Conservation (phyloP, 139 green algal genomes). For the Haematococcus sp. region DNA sequence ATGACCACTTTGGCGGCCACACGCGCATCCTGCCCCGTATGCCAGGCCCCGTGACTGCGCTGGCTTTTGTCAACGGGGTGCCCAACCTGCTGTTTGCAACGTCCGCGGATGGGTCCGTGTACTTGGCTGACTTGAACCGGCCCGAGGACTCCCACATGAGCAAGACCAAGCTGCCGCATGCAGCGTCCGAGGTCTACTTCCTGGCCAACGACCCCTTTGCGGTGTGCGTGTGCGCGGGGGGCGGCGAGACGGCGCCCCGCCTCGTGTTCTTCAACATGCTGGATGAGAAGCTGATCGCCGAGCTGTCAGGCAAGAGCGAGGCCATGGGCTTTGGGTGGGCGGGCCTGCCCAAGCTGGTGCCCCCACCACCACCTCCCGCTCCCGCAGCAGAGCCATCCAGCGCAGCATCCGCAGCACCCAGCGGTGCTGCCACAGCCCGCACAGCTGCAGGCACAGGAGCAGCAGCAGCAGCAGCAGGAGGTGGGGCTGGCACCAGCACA, state of each 20-base stretch:
- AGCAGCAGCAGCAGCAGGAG: not conserved
- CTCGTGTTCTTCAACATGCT: conserved; percentile 41
- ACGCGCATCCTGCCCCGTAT: conserved; percentile 31
- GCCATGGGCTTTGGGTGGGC: conserved; percentile 19
- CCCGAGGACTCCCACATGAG: conserved; percentile 34
- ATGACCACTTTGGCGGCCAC: conserved; percentile 40
- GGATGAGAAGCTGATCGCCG: conserved; percentile 30
- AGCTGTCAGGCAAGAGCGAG: conserved; percentile 21
- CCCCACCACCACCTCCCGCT: not conserved
- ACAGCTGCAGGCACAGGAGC: no score
- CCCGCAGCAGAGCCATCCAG: not conserved
- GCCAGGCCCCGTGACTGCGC: conserved; percentile 21
- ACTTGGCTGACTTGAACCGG: conserved; percentile 30
- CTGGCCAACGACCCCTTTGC: conserved; percentile 39
- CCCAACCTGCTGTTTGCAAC: conserved; percentile 30
- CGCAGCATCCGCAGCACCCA: not conserved
- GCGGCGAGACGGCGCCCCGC: conserved; percentile 1
- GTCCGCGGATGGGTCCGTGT: conserved; percentile 22
- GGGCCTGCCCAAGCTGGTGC: conserved; percentile 10
- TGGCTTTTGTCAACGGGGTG: conserved; percentile 35
- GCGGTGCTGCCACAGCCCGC: not conserved
- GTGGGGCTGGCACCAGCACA: no score
- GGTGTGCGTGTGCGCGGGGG: conserved; percentile 32
- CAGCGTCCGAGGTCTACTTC: conserved; percentile 24
- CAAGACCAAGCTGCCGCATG: conserved; percentile 32